Evolutionary conservation across 2,329 filamentous ascomycete species (phyloP).

Genomic region (Helicocarpus griseus): DNA sequence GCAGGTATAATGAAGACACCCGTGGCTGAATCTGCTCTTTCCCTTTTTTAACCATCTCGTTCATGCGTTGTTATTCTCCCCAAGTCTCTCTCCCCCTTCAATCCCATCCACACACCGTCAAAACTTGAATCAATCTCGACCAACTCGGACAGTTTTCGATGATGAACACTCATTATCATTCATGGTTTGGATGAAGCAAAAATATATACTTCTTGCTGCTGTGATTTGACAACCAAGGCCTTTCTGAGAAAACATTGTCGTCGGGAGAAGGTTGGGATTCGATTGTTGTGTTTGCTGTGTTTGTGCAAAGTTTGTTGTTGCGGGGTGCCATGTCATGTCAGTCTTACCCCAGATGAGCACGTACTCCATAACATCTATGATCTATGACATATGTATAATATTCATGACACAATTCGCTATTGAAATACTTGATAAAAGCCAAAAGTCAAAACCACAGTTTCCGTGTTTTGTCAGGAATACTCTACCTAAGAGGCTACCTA

Average conservation of each 20-base stretch:
- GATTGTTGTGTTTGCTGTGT: neutral
- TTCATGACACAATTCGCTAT: neutral
- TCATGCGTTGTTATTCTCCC: no score
- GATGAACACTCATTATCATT: neutral
- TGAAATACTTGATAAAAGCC: no score
- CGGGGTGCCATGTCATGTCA: neutral
- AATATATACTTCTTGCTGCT: neutral
- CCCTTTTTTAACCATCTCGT: no score
- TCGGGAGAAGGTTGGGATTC: neutral
- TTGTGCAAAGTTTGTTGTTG: neutral
- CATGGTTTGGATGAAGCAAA: neutral
- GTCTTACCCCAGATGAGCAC: no score
- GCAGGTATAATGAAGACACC: no score
- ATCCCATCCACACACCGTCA: no score
- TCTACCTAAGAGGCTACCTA: neutral
- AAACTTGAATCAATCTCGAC: neutral
- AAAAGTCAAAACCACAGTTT: neutral
- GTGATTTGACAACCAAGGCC: neutral
- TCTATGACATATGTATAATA: neutral
- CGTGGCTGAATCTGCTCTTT: no score
- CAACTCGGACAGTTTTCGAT: no score
- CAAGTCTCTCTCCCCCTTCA: no score
- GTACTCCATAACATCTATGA: neutral
- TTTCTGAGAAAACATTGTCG: neutral
- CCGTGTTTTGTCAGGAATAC: neutral